Conservation (phyloP, 2,329 filamentous ascomycete species). For the Alternaria rosae region DNA sequence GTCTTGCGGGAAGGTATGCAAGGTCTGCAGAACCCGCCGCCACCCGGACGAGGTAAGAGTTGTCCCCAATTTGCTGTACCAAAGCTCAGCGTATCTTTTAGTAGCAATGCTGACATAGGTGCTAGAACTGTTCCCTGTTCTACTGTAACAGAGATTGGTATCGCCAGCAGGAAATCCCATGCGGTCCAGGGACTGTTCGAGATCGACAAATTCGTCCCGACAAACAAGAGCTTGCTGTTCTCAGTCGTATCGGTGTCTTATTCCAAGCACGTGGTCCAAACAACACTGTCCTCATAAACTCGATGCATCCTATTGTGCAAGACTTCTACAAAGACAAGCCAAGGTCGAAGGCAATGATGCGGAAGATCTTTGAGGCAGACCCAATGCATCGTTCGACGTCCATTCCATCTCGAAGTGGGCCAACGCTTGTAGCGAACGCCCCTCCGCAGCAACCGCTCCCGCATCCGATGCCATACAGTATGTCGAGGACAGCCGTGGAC, state of each 20-base stretch:
- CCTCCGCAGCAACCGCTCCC: not conserved
- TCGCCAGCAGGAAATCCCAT: not conserved
- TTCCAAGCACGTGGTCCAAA: not conserved
- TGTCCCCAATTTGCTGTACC: fast-evolving
- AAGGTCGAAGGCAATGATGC: not conserved
- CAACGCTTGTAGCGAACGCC: not conserved
- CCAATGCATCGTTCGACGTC: not conserved
- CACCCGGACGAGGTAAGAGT: not conserved
- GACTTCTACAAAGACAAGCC: not conserved
- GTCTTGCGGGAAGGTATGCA: not conserved
- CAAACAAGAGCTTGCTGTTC: not conserved
- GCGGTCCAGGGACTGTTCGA: not conserved
- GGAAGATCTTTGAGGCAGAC: not conserved
- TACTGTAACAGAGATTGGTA: not conserved
- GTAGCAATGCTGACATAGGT: not conserved
- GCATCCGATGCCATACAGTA: not conserved
- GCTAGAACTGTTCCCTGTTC: not conserved
- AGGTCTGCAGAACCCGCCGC: not conserved
- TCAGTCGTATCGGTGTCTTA: not conserved
- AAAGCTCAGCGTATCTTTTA: no score
- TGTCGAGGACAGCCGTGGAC: not conserved
- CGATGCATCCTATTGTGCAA: not conserved
- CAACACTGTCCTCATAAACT: not conserved
- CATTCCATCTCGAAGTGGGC: not conserved
- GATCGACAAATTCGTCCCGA: not conserved